Conservation (phyloP, 2,329 filamentous ascomycete genomes). For the Xylaria digitata region DNA sequence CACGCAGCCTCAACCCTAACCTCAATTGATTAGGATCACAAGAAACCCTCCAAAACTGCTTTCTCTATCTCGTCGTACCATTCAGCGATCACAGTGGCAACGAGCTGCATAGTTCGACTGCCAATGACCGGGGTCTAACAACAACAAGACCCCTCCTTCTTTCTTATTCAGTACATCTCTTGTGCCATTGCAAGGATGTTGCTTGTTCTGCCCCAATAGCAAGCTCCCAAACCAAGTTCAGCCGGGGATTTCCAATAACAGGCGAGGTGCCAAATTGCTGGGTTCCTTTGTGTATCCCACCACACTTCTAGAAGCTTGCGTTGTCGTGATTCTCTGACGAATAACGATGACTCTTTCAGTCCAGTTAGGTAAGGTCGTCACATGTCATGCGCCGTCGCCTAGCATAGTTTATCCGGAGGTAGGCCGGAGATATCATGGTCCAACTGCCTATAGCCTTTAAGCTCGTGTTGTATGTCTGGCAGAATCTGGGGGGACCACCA, state of each 20-base stretch:
- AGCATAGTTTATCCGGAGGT: constrained; percentile 26
- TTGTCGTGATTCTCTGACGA: constrained; percentile 19
- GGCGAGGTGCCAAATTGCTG: constrained; percentile 35
- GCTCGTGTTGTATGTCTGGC: constrained; percentile 15
- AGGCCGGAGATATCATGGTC: constrained; percentile 29
- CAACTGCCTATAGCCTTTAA: constrained; percentile 2
- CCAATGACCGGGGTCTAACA: constrained; percentile 13
- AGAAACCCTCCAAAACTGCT: neutral
- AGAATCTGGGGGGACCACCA: constrained; percentile 1
- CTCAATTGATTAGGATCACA: neutral
- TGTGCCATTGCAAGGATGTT: constrained; percentile 5
- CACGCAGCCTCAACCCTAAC: neutral
- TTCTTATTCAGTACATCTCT: constrained; percentile 23
- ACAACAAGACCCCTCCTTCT: constrained; percentile 2
- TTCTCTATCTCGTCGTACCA: constrained; percentile 1
- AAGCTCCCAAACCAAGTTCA: constrained; percentile 6
- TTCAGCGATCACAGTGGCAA: neutral
- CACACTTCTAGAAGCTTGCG: constrained; percentile 35
- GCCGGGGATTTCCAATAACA: constrained; percentile 23
- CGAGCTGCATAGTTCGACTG: constrained; percentile 15
- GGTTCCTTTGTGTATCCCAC: constrained; percentile 37
- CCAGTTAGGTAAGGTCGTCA: constrained; percentile 22
- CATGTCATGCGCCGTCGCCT: constrained; percentile 18
- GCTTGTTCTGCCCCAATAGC: constrained; percentile 30
- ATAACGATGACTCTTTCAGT: constrained; percentile 6